phyloP scores from a whole-genome alignment of 2,329 filamentous ascomycete species.

The Plenodomus biglobosus region DNA sequence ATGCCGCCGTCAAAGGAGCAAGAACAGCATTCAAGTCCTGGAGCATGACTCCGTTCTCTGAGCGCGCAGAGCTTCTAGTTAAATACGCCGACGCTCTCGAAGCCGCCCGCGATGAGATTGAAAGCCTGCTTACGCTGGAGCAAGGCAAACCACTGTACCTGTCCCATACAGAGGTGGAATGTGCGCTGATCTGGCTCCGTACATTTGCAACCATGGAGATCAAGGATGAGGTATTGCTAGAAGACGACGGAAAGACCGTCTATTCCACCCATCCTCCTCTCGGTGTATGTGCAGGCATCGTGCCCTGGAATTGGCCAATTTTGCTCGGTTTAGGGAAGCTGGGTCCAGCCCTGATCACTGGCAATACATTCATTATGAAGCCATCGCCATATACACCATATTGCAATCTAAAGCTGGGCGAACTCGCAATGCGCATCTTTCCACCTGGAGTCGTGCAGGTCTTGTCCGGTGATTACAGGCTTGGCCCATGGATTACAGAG shows the following conservation, averaged over 20 bases:
- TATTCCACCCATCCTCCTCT: no score
- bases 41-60: constrained; percentile 28
- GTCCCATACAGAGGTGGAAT: no score
- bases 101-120: constrained; percentile 19
- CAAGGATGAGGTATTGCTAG: no score
- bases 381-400: constrained; percentile 61
- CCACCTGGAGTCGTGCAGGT: constrained; percentile 47
- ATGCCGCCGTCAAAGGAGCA: constrained; percentile 51
- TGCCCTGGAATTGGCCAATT: constrained; percentile 48
- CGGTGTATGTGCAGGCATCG: constrained; percentile 24
- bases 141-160: constrained; percentile 24
- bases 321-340: constrained; percentile 55
- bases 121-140: constrained; percentile 26
- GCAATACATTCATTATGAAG: constrained; percentile 58
- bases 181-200: no score
- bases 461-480: constrained; percentile 62
- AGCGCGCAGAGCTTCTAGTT: constrained; percentile 21
- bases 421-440: constrained; percentile 60
- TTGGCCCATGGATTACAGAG: constrained; percentile 62
- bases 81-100: constrained; percentile 26
- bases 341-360: constrained; percentile 57
- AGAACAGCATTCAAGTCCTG: constrained; percentile 50
- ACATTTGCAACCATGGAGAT: no score
- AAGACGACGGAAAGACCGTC: no score
- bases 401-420: constrained; percentile 61